Evolutionary conservation across 371 early-diverging fungal species (phyloP).

Genomic region (Funneliformis caledonium): DNA sequence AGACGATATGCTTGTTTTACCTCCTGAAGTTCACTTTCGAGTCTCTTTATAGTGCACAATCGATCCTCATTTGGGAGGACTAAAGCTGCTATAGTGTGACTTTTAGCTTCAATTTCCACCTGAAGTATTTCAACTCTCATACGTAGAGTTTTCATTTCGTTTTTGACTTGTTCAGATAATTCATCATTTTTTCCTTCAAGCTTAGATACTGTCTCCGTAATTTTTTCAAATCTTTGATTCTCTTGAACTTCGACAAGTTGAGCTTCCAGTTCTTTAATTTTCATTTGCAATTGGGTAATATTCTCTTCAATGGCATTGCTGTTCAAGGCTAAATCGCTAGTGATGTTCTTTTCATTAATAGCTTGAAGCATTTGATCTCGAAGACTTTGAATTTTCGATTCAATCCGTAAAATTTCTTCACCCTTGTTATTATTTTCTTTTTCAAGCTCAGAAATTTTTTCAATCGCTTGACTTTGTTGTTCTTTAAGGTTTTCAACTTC

Average conservation of each 20-base stretch:
- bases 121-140: conserved; percentile 17
- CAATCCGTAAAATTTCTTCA: conserved; percentile 43
- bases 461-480: conserved; percentile 21
- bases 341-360: conserved; percentile 50
- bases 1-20: conserved; percentile 22
- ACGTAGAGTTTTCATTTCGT: conserved; percentile 1
- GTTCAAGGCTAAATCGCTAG: conserved; percentile 44
- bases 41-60: background rate
- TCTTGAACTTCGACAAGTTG: conserved; percentile 6
- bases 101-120: conserved; percentile 32
- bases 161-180: background rate
- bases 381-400: conserved; percentile 42
- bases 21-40: conserved; percentile 26
- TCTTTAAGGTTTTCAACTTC: conserved; percentile 37
- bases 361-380: conserved; percentile 49
- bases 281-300: background rate
- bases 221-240: background rate
- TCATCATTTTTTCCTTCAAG: background rate
- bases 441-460: conserved; percentile 39
- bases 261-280: conserved; percentile 34
- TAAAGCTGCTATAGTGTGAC: conserved; percentile 26
- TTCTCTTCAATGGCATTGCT: background rate
- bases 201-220: background rate
- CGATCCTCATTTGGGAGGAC: conserved; percentile 9
- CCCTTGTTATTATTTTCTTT: conserved; percentile 40